Percentiles rank a stretch among this genome's conserved stretches.
These are phyloP conservation scores for Didymella pomorum DNA, from an alignment of 2,329 filamentous ascomycete genomes.

Conservation along the genomic window DNA sequence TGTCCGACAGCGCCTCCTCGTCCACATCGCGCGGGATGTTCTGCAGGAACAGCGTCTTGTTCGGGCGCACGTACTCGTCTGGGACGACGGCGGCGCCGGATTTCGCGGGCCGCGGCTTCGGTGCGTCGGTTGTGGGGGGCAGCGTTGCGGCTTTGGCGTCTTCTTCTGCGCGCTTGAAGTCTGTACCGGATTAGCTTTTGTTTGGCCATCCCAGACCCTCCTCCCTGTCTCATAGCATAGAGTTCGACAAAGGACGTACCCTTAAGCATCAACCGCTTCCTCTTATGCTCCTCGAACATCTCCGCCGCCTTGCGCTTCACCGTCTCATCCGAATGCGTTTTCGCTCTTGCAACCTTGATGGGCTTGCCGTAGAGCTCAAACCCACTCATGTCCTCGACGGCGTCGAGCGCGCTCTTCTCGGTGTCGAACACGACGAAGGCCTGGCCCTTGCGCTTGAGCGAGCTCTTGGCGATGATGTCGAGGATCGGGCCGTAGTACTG, in stretches of 20 bases:
- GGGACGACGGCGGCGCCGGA: slow-evolving; percentile 81
- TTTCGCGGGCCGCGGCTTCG: slow-evolving; percentile 66
- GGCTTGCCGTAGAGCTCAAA: slow-evolving; percentile 94
- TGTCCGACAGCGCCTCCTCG: slow-evolving; percentile 76
- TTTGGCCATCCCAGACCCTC: neutral
- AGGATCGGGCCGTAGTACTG: slow-evolving; percentile 86
- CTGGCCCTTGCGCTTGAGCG: slow-evolving; percentile 91
- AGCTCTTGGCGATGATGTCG: slow-evolving; percentile 87
- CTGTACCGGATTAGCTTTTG: slow-evolving; percentile 49
- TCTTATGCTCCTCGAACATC: slow-evolving; percentile 88
- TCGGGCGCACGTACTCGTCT: slow-evolving; percentile 97
- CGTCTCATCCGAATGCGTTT: slow-evolving; percentile 85
- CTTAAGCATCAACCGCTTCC: slow-evolving; percentile 85
- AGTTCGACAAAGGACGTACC: slow-evolving; percentile 60
- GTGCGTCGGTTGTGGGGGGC: slow-evolving; percentile 58
- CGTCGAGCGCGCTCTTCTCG: slow-evolving; percentile 77
- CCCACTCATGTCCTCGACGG: slow-evolving; percentile 88
- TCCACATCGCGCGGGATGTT: slow-evolving; percentile 89
- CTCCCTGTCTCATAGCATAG: too few species aligned
- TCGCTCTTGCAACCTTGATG: slow-evolving; percentile 84
- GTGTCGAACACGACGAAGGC: slow-evolving; percentile 92
- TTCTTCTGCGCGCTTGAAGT: slow-evolving; percentile 82
- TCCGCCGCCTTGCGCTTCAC: slow-evolving; percentile 78
- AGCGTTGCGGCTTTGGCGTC: slow-evolving; percentile 80
- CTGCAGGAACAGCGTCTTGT: slow-evolving; percentile 95